Base-by-base conservation (phyloP, 1,139 yeast genomes). In the Candida pseudoviswanathii region DNA sequence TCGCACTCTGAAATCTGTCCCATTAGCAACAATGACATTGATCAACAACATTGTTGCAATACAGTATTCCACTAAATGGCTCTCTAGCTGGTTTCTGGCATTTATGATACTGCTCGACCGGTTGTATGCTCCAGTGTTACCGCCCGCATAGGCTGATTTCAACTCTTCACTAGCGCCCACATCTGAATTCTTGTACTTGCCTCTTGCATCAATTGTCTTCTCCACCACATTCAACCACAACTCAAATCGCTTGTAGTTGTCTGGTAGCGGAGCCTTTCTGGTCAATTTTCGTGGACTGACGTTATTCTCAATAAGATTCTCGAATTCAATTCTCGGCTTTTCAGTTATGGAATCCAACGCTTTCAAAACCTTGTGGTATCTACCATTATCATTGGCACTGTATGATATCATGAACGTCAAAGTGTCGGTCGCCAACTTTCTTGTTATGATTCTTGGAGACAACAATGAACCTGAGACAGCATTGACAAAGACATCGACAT, bases 101-200 rank as follows among this genome's bases (percentile, higher is more conserved):
- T 66, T 66, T 25, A 65, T 63, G 41, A 61, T 60, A 31, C 59
- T 58, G 24, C 58, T 53, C 1, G 61, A 44, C 25, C 46, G 29
- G 38, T 29, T 43, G n/a, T n/a, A n/a, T 9, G 22, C 30, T 27
- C 29, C 24, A 9, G 53, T 31, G 10, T 36, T 36, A 21, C 27
- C 39, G 8, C 50, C 49, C 2, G 75, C 77, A 53, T 66, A 67
- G 22, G 75, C 74, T 10, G 81, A 73, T 54, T 84, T 84, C 49
- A 85, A 77, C 57, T 94, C 98, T n/a, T 87, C 96, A 53, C 92
- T 85, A 0, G 97, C 96, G 1, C 97, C 97, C 6, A 94, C 98
- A 58, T 86, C 70, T 0, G 97, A 89, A 11, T 97, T 96, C 77
- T 87, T 77, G 53, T 73, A 74, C 59, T 84, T 86, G 9, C 98